Evolutionary conservation across 257 asterid species (phyloP).

Genomic region (Capsicum pubescens): DNA sequence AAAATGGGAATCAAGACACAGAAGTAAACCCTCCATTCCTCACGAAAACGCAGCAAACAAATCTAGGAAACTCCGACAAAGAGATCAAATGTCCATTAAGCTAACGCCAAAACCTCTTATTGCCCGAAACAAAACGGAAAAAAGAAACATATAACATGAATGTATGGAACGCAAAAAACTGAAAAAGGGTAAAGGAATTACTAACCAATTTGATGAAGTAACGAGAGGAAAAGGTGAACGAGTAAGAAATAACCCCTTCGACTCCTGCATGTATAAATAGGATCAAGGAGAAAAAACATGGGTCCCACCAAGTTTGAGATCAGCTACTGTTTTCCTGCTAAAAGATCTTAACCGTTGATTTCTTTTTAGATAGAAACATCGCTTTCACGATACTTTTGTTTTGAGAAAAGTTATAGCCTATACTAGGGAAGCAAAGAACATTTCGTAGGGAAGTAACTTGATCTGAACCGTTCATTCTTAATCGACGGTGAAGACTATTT

Average conservation of each 20-base stretch:
- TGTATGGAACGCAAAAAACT: background rate
- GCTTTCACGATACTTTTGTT: conserved; percentile 49
- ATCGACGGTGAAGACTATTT: conserved; percentile 40
- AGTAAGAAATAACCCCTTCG: conserved; percentile 19
- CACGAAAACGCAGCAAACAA: too few species aligned
- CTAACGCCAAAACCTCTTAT: background rate
- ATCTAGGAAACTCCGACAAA: background rate
- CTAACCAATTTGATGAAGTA: conserved; percentile 37
- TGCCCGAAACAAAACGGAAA: too few species aligned
- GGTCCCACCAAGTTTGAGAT: background rate
- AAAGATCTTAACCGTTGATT: conserved; percentile 23
- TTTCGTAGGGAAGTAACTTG: conserved; percentile 24
- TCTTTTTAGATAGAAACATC: conserved; percentile 33
- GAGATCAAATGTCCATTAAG: background rate
- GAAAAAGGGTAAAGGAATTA: background rate
- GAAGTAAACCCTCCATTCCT: background rate
- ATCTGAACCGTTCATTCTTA: conserved; percentile 40
- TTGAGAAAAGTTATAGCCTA: background rate
- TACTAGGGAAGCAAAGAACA: conserved; percentile 38
- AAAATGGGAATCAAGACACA: background rate
- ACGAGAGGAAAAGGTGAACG: background rate
- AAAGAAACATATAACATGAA: background rate
- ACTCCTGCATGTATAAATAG: conserved; percentile 30
- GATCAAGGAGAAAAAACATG: background rate
- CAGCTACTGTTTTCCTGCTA: background rate